Percentiles rank a stretch among this genome's conserved stretches.
Conservation (phyloP, 805 yeast species). For the Ogataea trehalophila region DNA sequence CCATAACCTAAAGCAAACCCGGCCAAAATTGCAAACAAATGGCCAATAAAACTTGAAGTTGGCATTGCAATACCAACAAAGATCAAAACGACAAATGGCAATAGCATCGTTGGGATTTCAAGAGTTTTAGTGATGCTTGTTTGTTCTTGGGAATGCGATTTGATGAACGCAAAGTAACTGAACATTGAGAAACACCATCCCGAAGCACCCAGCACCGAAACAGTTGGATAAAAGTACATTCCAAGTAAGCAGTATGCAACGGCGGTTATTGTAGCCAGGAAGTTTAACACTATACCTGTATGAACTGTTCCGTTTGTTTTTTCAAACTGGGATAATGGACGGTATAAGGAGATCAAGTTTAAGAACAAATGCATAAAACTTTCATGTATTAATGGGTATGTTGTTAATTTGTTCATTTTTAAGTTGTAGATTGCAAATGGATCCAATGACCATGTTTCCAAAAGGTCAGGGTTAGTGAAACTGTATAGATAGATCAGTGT, state of each 20-base stretch:
- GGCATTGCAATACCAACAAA: constrained; percentile 53
- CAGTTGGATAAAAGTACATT: constrained; percentile 43
- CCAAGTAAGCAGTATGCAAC: constrained; percentile 55
- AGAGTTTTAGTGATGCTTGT: constrained; percentile 22
- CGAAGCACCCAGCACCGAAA: constrained; percentile 61
- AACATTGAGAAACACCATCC: constrained; percentile 70
- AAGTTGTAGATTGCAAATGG: constrained; percentile 50
- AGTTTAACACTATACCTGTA: constrained; percentile 74
- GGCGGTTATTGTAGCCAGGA: constrained; percentile 67
- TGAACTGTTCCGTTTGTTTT: constrained; percentile 74
- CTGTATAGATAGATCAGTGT: constrained; percentile 38
- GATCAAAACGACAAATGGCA: constrained; percentile 53
- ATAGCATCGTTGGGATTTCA: constrained; percentile 51
- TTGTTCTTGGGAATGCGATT: constrained; percentile 15
- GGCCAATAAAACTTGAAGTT: constrained; percentile 69
- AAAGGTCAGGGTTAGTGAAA: constrained; percentile 22
- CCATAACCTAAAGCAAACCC: constrained; percentile 65
- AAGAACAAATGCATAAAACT: constrained; percentile 55
- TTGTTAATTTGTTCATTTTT: constrained; percentile 52
- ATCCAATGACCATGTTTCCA: constrained; percentile 41
- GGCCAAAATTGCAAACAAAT: constrained; percentile 56
- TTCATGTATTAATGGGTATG: constrained; percentile 70
- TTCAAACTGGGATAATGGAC: constrained; percentile 65
- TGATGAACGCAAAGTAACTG: constrained; percentile 50
- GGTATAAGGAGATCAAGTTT: constrained; percentile 52